Percentiles rank a stretch among this genome's conserved stretches.
These are phyloP conservation scores for Allium fistulosum DNA, from an alignment of 106 monocot species.

Conservation along the genomic window DNA sequence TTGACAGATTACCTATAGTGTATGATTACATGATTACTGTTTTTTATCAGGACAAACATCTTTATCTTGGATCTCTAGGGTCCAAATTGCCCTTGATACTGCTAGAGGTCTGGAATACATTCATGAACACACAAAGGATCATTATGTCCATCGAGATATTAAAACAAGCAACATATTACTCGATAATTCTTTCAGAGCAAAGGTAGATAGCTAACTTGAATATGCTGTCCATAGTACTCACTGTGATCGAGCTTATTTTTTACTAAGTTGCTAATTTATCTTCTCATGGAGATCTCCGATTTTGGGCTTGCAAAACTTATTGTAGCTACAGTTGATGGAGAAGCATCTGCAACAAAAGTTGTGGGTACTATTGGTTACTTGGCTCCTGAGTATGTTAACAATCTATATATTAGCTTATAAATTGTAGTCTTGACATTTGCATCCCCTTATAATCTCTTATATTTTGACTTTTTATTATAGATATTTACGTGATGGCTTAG, in stretches of 20 bases:
- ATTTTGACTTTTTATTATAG: constrained; percentile 17
- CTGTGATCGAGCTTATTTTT: not conserved
- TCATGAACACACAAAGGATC: constrained; percentile 92
- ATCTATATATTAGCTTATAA: not conserved
- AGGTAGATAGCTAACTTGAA: constrained; percentile 33
- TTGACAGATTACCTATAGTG: too few relatives aligned
- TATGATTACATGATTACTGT: not conserved
- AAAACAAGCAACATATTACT: constrained; percentile 97
- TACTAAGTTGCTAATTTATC: constrained; percentile 1
- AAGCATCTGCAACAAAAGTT: constrained; percentile 80
- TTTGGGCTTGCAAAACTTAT: constrained; percentile 96
- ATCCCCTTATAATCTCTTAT: not conserved
- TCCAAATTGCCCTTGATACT: constrained; percentile 91
- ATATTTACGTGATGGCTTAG: constrained; percentile 90
- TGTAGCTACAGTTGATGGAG: constrained; percentile 56
- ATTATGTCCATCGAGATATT: constrained; percentile 97
- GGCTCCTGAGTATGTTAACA: constrained; percentile 73
- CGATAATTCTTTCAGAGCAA: constrained; percentile 75
- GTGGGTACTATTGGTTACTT: constrained; percentile 97
- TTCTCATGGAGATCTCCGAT: constrained; percentile 69
- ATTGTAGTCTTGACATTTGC: not conserved
- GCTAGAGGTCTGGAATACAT: constrained; percentile 96
- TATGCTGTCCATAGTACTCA: not conserved
- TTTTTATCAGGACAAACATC: constrained; percentile 59
- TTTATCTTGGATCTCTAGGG: constrained; percentile 93